phyloP scores from a whole-genome alignment of 768 basidiomycete genomes.

The Boletus barrowsii region DNA sequence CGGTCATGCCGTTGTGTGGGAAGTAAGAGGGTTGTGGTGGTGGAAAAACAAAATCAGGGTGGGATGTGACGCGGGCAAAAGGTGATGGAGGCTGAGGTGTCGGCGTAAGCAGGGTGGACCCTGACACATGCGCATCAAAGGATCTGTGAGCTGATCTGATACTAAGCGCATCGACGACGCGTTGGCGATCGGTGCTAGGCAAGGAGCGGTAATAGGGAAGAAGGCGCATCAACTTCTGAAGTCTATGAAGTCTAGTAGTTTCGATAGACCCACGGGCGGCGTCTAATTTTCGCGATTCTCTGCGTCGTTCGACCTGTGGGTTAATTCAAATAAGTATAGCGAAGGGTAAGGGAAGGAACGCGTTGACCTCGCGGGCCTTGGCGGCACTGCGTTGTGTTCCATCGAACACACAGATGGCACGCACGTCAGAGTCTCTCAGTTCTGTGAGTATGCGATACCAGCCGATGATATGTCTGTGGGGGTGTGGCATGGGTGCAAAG shows the following conservation, averaged over 20 bases:
- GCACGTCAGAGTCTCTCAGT: conserved; percentile 52
- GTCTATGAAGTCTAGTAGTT: conserved; percentile 50
- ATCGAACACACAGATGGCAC: conserved; percentile 77
- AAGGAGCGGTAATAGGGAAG: conserved; percentile 39
- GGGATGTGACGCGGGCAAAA: conserved; percentile 6
- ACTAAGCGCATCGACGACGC: conserved; percentile 26
- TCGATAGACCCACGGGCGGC: conserved; percentile 57
- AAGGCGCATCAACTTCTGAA: conserved; percentile 42
- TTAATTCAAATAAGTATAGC: conserved; percentile 1
- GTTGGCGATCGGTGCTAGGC: conserved; percentile 26
- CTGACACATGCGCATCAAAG: conserved; percentile 16
- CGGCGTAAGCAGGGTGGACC: conserved; percentile 11
- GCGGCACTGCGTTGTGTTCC: conserved; percentile 64
- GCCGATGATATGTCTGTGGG: conserved; percentile 67
- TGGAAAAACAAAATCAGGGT: not conserved
- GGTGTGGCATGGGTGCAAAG: conserved; percentile 63
- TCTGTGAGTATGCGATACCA: conserved; percentile 74
- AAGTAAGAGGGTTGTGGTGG: conserved; percentile 9
- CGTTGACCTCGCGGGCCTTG: conserved; percentile 66
- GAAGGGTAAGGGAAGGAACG: not conserved
- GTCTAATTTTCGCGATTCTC: conserved; percentile 45
- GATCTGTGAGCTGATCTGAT: conserved; percentile 8
- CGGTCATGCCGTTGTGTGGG: conserved; percentile 3
- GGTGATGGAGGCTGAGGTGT: conserved; percentile 4
- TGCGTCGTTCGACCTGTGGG: conserved; percentile 53